Percentiles rank a stretch among this genome's conserved stretches.
Evolutionary conservation across 164 flowering plant genomes (phyloP).

Genomic region (Vitis vinifera): ASM3070453v1 NC_081808.1:21283501-21284000

Average conservation of each 20-base stretch:
- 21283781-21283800: too few relatives aligned
- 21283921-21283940: constrained; percentile 17
- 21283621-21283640: too few relatives aligned
- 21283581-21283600: neutral
- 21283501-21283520: neutral
- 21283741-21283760: neutral
- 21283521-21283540: neutral
- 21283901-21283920: neutral
- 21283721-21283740: constrained; percentile 8
- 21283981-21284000: constrained; percentile 10
- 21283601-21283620: neutral
- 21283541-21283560: neutral
- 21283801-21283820: too few relatives aligned
- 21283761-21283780: neutral
- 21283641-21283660: too few relatives aligned
- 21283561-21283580: neutral
- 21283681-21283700: too few relatives aligned
- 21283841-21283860: neutral
- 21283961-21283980: constrained; percentile 11
- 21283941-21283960: constrained; percentile 22
- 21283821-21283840: neutral
- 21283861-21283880: neutral
- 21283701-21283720: too few relatives aligned
- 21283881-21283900: neutral
- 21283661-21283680: too few relatives aligned